Base-by-base conservation (phyloP, 306 rosid species). In the Albizia julibrissin region DNA sequence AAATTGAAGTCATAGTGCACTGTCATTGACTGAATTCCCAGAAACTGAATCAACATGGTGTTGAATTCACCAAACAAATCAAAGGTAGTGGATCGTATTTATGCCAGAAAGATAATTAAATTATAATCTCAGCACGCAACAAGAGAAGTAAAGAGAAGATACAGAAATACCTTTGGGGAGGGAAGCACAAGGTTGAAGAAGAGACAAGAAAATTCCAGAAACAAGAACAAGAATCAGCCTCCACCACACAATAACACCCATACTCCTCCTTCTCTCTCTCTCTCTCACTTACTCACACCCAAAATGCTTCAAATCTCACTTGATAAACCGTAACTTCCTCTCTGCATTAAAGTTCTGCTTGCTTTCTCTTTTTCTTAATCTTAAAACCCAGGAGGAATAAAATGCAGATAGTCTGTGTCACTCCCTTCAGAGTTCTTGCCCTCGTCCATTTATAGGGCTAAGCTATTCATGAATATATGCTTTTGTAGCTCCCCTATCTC, bases 211-310 rank as follows among this genome's bases (percentile, higher is more conserved):
- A 81, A 86, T 18, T 58, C 39, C 86, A 73, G 71, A 50, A 27
- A 87, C 69, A 43, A 83, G 82, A 80, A 81, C 67, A 82, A 74
- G 76, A 67, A 91, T 42, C 44, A 86, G 62, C 59, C 71, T 86
- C 86, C 89, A 83, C 80, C 88, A 75, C 80, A 46, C 85, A 69
- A 37, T 37, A 37, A 77, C 34, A 76, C 34, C 86, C 92, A 86
- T 89, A 12, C 3, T 62, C 15, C 15, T 59, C 29, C 24, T 29
- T 56, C 64, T 21, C 26, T 56, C 64, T 3, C 12, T 50, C 58
- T 3, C 15, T 12, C 15, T 10, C 14, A 11, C 15, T 44, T 16
- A 11, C 49, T 12, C 58, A 37, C 11, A 24, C 67, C 66, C 33
- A 61, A 12, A 61, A 26, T 24, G 67, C 31, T 26, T 24, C 33